These are phyloP conservation scores for Schizophyllum commune DNA, from an alignment of 1,284 basidiomycete genomes.

Conservation along the genomic window DNA sequence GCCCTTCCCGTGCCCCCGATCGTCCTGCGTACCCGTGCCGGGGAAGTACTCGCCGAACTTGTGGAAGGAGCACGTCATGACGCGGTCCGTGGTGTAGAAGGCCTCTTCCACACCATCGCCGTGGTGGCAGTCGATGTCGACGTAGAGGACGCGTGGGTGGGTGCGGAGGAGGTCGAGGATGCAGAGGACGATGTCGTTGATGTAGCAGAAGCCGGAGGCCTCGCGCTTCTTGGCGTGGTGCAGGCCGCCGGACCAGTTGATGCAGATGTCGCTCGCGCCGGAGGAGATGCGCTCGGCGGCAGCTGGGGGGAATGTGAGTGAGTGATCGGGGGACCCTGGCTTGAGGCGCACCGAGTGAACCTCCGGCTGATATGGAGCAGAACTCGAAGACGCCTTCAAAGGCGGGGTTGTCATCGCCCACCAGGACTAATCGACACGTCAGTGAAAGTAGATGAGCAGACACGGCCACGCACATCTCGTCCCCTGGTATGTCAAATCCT, in stretches of 20 bases:
- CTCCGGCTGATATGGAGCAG: constrained; percentile 94
- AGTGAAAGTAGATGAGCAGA: background rate
- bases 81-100: constrained; percentile 95
- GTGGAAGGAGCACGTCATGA: constrained; percentile 95
- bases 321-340: background rate
- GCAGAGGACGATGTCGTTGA: constrained; percentile 92
- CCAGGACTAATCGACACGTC: constrained; percentile 49
- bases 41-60: constrained; percentile 98
- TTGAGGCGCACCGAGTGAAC: constrained; percentile 61
- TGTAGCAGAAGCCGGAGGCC: constrained; percentile 95
- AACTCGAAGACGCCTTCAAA: constrained; percentile 98
- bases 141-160: constrained; percentile 87
- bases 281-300: constrained; percentile 79
- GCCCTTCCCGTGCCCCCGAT: constrained; percentile 81
- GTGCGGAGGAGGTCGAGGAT: constrained; percentile 83
- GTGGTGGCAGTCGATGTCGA: constrained; percentile 98
- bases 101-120: constrained; percentile 99
- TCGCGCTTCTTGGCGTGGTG: constrained; percentile 98
- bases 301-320: constrained; percentile 31
- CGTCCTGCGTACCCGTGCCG: constrained; percentile 84
- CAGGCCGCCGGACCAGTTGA: constrained; percentile 97
- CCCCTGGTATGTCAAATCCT: constrained; percentile 79
- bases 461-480: constrained; percentile 59
- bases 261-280: constrained; percentile 83
- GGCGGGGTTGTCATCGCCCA: constrained; percentile 93